Evolutionary conservation across 1,284 basidiomycete species (phyloP), one percentile per base, ranked within the genome.

Genomic region (Trichosporon coremiiforme): DNA sequence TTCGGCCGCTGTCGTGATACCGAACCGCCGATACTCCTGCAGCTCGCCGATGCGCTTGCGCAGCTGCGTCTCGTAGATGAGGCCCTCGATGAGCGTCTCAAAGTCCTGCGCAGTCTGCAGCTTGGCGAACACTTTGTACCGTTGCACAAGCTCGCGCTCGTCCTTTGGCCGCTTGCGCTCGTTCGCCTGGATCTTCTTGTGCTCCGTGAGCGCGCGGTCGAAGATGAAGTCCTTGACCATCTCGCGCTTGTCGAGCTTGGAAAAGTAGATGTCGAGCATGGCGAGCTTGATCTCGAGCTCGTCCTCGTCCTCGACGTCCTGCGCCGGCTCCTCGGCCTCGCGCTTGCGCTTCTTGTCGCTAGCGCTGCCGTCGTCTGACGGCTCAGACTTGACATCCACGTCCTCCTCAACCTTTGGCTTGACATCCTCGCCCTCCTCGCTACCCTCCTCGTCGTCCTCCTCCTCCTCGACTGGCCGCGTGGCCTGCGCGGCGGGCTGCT

Each of bases 51-150:
- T 95, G 57, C 90, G 87, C 78, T 92, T 93, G 6, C 94, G 88
- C 12, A 98, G 85, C 65, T 91, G 86, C 25, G 91, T 88, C 83
- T 97, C 85, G 95, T 93, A 95, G 36, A 98, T 87, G 69, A 98
- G 88, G 66, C 97, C 95, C 25, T 94, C 89, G 35, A 91, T 87
- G 78, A 99, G 92, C 2, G 87, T 86, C 79, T 99, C 96, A 76
- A 93, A 97, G 80, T 99, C 95, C 70, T 91, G 89, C 0, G 93
- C 90, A 0, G 94, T 96, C 82, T 98, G 95, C 63, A 98, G 85
- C 70, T 92, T 90, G 29, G 96, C 90, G 83, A 98, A 97, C 17
- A 95, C 94, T 76, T 95, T 92, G 72, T 96, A 87, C 41, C 95
- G 90, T 76, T 93, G 89, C 22, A 95, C 83, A 67, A 98, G 89